phyloP scores from a whole-genome alignment of 1,284 basidiomycete genomes.

The Peniophora sp. region DNA sequence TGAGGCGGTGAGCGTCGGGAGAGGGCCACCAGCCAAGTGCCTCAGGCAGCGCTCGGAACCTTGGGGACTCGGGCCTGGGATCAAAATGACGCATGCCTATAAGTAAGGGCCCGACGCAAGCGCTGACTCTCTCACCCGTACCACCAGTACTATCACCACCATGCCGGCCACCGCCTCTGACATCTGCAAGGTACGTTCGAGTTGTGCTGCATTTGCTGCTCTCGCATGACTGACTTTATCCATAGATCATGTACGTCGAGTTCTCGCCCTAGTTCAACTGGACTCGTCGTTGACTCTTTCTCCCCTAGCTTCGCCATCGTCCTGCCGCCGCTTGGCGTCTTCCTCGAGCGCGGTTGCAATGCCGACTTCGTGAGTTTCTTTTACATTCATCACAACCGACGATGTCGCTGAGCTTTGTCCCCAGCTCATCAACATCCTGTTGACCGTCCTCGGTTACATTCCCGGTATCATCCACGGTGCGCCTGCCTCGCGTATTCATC shows the following conservation, averaged over 20 bases:
- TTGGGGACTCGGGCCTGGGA: no score
- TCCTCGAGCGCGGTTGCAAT: slow-evolving; percentile 69
- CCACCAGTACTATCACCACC: not conserved
- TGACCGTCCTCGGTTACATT: slow-evolving; percentile 67
- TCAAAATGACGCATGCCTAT: no score
- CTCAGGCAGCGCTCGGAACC: no score
- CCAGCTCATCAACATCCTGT: slow-evolving; percentile 63
- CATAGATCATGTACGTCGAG: slow-evolving; percentile 26
- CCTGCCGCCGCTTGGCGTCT: slow-evolving; percentile 73
- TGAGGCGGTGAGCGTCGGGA: no score
- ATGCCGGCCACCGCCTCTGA: slow-evolving; percentile 72
- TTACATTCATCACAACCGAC: not conserved
- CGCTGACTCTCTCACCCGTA: not conserved
- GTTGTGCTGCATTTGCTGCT: not conserved
- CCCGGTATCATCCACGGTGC: slow-evolving; percentile 71
- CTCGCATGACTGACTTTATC: slow-evolving; percentile 1
- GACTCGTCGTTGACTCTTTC: slow-evolving; percentile 1
- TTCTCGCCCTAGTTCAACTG: not conserved
- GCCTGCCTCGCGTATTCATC: slow-evolving; percentile 10
- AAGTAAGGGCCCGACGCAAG: no score
- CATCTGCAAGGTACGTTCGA: slow-evolving; percentile 57
- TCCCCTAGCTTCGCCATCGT: slow-evolving; percentile 53
- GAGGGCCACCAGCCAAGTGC: no score
- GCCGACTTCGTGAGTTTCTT: slow-evolving; percentile 49
- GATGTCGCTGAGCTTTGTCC: not conserved